These are phyloP conservation scores for Yamadazyma jaroonii DNA, from an alignment of 1,139 yeast species.

Conservation along the genomic window DNA sequence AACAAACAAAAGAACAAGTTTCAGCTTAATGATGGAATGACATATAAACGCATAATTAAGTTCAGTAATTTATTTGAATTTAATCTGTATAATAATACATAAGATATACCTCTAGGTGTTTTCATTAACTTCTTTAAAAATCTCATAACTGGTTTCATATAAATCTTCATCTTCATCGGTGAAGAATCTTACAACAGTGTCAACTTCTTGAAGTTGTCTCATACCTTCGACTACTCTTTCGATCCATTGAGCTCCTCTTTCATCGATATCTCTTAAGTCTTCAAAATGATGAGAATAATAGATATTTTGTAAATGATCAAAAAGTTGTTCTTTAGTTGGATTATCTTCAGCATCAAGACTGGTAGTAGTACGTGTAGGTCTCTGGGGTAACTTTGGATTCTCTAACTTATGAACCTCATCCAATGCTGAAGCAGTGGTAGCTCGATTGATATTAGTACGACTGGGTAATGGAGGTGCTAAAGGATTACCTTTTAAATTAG, in stretches of 20 bases:
- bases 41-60: not conserved
- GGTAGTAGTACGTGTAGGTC: conserved; percentile 18
- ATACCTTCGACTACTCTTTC: conserved; percentile 38
- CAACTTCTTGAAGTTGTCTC: conserved; percentile 35
- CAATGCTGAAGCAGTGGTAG: conserved; percentile 12
- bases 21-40: conserved; percentile 1
- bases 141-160: conserved; percentile 17
- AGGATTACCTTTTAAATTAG: conserved; percentile 24
- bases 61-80: too few relatives aligned
- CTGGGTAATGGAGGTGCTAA: conserved; percentile 18
- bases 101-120: conserved; percentile 1
- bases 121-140: conserved; percentile 10
- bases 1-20: not conserved
- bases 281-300: conserved; percentile 27
- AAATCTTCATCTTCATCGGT: conserved; percentile 37
- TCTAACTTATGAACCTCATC: conserved; percentile 2
- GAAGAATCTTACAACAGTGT: conserved; percentile 36
- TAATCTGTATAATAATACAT: not conserved
- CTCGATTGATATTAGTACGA: conserved; percentile 4
- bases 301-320: conserved; percentile 21
- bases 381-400: conserved; percentile 15
- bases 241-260: conserved; percentile 49
- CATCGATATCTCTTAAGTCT: conserved; percentile 43
- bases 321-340: conserved; percentile 13
- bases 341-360: conserved; percentile 10